A percentile compares a stretch with the other conserved stretches of the same genome.
These are phyloP conservation scores for Penicillium lividum DNA, from an alignment of 495 filamentous ascomycete species.

Conservation along the genomic window DNA sequence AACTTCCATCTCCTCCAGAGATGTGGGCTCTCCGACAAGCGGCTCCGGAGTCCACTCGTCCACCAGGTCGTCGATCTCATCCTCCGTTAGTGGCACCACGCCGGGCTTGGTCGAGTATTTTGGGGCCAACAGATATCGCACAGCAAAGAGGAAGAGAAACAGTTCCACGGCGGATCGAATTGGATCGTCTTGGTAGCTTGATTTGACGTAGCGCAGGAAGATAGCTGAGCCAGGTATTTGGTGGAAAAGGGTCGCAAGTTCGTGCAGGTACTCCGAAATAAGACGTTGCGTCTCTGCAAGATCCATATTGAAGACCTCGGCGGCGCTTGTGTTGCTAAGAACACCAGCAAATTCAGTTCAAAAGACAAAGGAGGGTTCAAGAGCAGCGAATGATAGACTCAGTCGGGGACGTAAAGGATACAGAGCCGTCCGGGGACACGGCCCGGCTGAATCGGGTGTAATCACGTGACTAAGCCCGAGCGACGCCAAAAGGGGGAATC, in stretches of 20 bases:
- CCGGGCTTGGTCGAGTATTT: conserved; percentile 89
- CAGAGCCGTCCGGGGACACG: background rate
- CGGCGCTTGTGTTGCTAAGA: conserved; percentile 22
- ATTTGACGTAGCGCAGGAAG: conserved; percentile 89
- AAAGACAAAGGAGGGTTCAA: background rate
- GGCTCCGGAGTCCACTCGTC: conserved; percentile 97
- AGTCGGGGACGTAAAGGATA: background rate
- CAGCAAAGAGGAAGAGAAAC: conserved; percentile 91
- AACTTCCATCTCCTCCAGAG: conserved; percentile 75
- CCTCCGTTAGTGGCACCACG: conserved; percentile 83
- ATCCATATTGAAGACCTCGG: conserved; percentile 61
- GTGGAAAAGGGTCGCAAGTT: conserved; percentile 74
- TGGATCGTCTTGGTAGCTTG: conserved; percentile 96
- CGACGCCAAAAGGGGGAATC: background rate
- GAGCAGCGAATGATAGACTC: background rate
- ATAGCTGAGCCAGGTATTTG: conserved; percentile 92
- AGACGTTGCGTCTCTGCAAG: conserved; percentile 75
- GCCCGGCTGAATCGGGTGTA: background rate
- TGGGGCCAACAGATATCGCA: conserved; percentile 88
- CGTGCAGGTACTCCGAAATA: conserved; percentile 63
- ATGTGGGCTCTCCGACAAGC: conserved; percentile 69
- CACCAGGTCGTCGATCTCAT: conserved; percentile 96
- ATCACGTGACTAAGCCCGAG: background rate
- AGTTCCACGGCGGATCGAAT: conserved; percentile 91
- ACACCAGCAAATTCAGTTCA: background rate